These are phyloP conservation scores for Fusarium poae DNA, from an alignment of 2,329 filamentous ascomycete genomes.

Conservation along the genomic window DNA sequence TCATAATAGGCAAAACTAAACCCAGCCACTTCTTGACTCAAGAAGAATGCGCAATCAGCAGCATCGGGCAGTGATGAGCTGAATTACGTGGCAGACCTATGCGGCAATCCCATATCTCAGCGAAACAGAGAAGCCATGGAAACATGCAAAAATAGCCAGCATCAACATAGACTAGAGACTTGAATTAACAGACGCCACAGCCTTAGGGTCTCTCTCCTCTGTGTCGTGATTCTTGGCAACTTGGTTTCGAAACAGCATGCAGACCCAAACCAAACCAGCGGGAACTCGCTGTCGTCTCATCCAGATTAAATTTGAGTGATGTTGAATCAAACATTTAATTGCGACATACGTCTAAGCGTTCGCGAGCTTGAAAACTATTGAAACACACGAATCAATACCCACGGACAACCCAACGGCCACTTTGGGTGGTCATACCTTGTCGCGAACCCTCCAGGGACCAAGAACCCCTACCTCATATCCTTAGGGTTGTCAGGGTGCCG, in stretches of 20 bases:
- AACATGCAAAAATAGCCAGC: slow-evolving; percentile 4
- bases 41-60: slow-evolving; percentile 13
- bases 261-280: neutral
- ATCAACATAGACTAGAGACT: slow-evolving; percentile 5
- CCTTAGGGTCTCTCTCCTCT: slow-evolving; percentile 1
- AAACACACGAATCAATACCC: slow-evolving; percentile 5
- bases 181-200: slow-evolving; percentile 7
- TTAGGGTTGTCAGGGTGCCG: slow-evolving; percentile 20
- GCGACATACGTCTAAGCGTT: slow-evolving; percentile 1
- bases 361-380: neutral
- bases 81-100: slow-evolving; percentile 13
- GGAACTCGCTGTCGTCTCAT: neutral
- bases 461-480: slow-evolving; percentile 30
- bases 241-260: slow-evolving; percentile 31
- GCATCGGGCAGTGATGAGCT: slow-evolving; percentile 19
- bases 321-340: slow-evolving; percentile 1
- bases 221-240: slow-evolving; percentile 28
- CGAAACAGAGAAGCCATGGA: neutral
- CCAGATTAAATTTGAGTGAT: slow-evolving; percentile 8
- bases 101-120: neutral
- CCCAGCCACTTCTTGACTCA: slow-evolving; percentile 1
- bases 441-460: slow-evolving; percentile 15
- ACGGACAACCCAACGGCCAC: slow-evolving; percentile 14
- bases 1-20: neutral
- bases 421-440: slow-evolving; percentile 21